Percentiles rank a stretch among this genome's conserved stretches.
Evolutionary conservation across 305 asterid species (phyloP).

Genomic region (Solanum hybrid): DNA sequence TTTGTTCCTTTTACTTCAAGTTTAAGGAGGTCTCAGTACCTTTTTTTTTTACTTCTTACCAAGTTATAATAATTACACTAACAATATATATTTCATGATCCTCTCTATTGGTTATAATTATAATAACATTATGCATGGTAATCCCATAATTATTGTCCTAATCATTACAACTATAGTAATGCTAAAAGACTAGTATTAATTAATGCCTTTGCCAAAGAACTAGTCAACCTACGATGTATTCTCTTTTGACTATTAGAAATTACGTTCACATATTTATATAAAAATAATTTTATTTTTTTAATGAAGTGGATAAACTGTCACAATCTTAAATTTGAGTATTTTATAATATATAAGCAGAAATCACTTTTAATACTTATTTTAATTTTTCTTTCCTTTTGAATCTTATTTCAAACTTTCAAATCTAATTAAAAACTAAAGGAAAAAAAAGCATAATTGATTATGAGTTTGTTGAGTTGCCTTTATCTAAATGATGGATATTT

Average conservation of each 20-base stretch:
- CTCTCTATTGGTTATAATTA: not conserved
- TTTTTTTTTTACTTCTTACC: not conserved
- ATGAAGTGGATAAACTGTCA: not conserved
- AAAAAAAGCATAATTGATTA: no score
- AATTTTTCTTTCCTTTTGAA: not conserved
- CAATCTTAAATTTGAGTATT: not conserved
- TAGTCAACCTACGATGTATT: not conserved
- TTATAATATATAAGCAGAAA: not conserved
- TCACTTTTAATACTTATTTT: not conserved
- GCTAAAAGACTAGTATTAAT: not conserved
- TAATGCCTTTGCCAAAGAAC: not conserved
- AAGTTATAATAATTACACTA: not conserved
- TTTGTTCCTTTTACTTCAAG: constrained; percentile 7
- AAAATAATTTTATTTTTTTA: not conserved
- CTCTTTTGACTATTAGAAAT: not conserved
- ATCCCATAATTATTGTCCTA: constrained; percentile 5
- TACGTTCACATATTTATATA: not conserved
- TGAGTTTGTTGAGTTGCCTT: not conserved
- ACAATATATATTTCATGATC: not conserved
- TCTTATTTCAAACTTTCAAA: not conserved
- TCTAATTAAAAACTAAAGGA: not conserved
- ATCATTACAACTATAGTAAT: not conserved
- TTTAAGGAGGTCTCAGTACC: not conserved
- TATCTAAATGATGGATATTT: not conserved
- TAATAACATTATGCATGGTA: not conserved